Evolutionary conservation across 2,329 filamentous ascomycete genomes (phyloP).

Genomic region (Penicillium glabrum): DNA sequence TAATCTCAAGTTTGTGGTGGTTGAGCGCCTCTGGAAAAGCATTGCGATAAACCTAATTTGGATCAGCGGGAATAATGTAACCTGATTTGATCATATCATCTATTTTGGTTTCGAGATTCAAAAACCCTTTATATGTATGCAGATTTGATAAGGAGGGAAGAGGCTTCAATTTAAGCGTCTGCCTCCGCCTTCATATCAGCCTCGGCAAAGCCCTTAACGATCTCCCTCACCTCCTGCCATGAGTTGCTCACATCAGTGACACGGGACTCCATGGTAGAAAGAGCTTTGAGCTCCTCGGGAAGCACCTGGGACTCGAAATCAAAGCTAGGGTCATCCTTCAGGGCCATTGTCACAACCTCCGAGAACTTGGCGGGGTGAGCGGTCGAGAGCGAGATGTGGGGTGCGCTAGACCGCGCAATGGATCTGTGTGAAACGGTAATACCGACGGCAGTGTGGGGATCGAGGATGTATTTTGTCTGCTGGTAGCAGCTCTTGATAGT

Average conservation of each 20-base stretch:
- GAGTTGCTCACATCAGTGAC: background rate
- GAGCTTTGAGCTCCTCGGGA: slow-evolving; percentile 1
- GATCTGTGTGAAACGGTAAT: slow-evolving; percentile 64
- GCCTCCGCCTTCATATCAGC: background rate
- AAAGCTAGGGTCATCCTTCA: slow-evolving; percentile 71
- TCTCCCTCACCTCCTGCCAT: background rate
- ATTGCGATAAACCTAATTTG: background rate
- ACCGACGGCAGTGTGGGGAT: slow-evolving; percentile 90
- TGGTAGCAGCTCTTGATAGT: slow-evolving; percentile 61
- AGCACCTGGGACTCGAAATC: slow-evolving; percentile 67
- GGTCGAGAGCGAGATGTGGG: slow-evolving; percentile 80
- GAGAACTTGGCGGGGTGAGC: slow-evolving; percentile 96
- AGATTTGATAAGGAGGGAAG: background rate
- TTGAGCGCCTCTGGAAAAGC: too few species aligned
- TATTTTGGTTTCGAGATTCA: background rate
- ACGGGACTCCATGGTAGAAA: background rate
- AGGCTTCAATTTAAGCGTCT: background rate
- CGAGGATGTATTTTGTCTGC: slow-evolving; percentile 71
- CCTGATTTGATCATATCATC: background rate
- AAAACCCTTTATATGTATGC: background rate
- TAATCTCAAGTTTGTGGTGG: background rate
- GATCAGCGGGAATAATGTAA: background rate
- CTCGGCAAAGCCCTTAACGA: background rate
- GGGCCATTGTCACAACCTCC: slow-evolving; percentile 75
- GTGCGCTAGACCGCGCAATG: slow-evolving; percentile 63